Percentiles rank a stretch among this genome's conserved stretches.
phyloP scores from a whole-genome alignment of 2,329 filamentous ascomycete species.

The Epichloe amarillans region DNA sequence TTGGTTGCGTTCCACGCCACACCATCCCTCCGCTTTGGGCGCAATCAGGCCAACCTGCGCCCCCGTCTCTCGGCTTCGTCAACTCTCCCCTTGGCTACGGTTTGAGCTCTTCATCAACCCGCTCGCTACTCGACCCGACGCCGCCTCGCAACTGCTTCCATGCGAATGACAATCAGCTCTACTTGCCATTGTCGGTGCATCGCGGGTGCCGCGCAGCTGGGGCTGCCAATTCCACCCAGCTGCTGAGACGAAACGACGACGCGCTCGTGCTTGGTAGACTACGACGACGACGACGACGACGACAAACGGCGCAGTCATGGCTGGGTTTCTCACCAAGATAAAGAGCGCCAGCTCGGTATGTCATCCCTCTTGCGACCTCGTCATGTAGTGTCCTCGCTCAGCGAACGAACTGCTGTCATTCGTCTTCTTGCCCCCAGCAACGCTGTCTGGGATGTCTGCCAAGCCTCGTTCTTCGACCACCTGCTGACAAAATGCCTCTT shows the following conservation, averaged over 20 bases:
- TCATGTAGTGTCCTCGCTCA: not conserved
- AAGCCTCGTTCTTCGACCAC: slow-evolving; percentile 8
- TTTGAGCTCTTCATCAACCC: not conserved
- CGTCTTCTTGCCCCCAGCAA: not conserved
- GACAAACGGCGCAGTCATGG: slow-evolving; percentile 26
- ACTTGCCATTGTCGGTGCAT: slow-evolving; percentile 15
- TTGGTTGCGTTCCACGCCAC: not conserved
- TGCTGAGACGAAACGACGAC: slow-evolving; percentile 3
- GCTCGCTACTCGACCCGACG: not conserved
- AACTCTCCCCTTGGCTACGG: not conserved
- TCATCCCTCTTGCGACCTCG: slow-evolving; percentile 10
- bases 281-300: not conserved
- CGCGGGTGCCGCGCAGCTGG: slow-evolving; percentile 23
- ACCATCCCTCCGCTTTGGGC: not conserved
- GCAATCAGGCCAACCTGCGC: slow-evolving; percentile 3
- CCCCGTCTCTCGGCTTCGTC: not conserved
- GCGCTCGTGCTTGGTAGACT: not conserved
- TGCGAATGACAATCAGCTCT: slow-evolving; percentile 4
- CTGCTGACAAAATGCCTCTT: slow-evolving; percentile 21
- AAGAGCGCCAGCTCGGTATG: slow-evolving; percentile 42
- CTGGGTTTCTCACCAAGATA: slow-evolving; percentile 46
- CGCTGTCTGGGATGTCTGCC: not conserved
- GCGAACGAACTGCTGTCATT: not conserved
- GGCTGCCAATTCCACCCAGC: slow-evolving; percentile 16
- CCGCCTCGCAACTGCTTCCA: not conserved